phyloP scores from a whole-genome alignment of 345 rosid genomes.

The Rhodomyrtus tomentosa region DNA sequence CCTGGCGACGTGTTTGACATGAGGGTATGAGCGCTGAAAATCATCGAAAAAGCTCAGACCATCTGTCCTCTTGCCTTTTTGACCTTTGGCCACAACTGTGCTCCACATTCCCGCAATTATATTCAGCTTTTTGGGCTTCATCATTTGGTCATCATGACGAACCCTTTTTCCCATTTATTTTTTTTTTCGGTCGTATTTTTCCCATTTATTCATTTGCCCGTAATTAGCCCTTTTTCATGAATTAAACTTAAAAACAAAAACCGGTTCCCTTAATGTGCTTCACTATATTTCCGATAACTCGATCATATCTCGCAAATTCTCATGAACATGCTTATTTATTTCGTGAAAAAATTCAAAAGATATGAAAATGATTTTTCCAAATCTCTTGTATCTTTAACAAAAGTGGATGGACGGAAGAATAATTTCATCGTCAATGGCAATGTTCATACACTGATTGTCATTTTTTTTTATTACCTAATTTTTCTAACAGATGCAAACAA shows the following conservation, averaged over 20 bases:
- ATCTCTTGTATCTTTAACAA: accelerated
- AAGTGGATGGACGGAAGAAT: neutral
- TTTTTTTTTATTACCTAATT: neutral
- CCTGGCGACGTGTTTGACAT: neutral
- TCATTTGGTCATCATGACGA: neutral
- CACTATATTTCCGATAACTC: neutral
- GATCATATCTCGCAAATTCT: too few relatives aligned
- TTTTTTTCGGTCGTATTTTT: neutral
- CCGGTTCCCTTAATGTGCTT: neutral
- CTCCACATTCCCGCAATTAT: neutral
- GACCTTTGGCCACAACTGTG: neutral
- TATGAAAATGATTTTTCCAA: accelerated
- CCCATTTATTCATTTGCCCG: neutral
- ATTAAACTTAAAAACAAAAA: neutral
- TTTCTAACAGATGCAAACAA: neutral
- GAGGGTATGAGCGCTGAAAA: neutral
- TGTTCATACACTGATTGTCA: accelerated
- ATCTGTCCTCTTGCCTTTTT: neutral
- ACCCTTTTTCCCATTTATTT: neutral
- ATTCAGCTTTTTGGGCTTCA: neutral
- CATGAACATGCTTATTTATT: accelerated
- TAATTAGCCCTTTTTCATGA: neutral
- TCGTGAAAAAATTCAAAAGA: neutral
- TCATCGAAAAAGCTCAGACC: neutral
- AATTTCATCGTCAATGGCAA: neutral